Evolutionary conservation across 2,329 filamentous ascomycete species (phyloP), one percentile per base, ranked within the genome.

Genomic region (Neofusicoccum kwambonambiense): DNA sequence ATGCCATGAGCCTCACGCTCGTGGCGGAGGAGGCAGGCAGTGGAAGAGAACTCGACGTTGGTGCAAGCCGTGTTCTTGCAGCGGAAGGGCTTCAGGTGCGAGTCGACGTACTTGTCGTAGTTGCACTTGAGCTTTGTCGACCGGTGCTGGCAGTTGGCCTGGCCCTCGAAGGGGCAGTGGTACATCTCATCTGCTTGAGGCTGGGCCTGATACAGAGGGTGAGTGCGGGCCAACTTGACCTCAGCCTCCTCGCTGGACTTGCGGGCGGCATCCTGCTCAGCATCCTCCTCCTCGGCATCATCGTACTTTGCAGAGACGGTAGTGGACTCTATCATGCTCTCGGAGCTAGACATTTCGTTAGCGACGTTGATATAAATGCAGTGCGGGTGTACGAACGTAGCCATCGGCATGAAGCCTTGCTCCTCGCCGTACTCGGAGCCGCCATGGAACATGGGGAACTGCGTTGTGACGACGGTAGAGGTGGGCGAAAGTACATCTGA

Each of bases 101-200:
- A 97, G 80, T 98, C 94, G 70, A 98, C 89, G 73, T 95, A 97
- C 85, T 98, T 98, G 86, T 97, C 93, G 76, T 97, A 98, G 81
- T 97, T 96, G 88, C 94, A 97, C 87, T 97, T 97, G 72, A 98
- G 90, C 82, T 96, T 95, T 75, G 96, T 95, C 45, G 93, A 88
- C 81, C 91, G 91, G 87, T 97, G 94, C 78, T 87, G 90, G 86
- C 94, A 98, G 74, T 88, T 84, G 58, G 85, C 81, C 65, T 83
- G 81, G 71, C 87, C 90, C 76, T 90, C 88, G 84, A 90, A 95
- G 5, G 94, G 94, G 84, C 94, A 98, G 81, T 96, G 92, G 81
- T 95, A 98, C 66, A 96, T 86, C 74, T 92, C 93, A 78, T 97
- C 92, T 39, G 83, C 77, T 45, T 84, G 78, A 9, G 89, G 86